Evolutionary conservation across 257 asterid genomes (phyloP).

Genomic region (Solanum bukasovii): DNA sequence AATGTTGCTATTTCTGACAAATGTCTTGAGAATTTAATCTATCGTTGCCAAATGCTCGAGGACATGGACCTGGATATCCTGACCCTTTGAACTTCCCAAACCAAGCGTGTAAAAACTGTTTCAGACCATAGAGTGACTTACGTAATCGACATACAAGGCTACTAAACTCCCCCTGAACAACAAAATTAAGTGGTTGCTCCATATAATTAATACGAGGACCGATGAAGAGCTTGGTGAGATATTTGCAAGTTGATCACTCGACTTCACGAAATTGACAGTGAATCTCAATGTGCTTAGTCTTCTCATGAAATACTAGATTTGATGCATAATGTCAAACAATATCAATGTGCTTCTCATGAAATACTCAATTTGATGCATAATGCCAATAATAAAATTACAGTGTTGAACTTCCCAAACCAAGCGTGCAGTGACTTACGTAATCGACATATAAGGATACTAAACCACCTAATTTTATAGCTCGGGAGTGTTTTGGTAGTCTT

Average conservation of each 20-base stretch:
- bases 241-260: background rate
- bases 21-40: background rate
- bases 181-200: background rate
- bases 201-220: background rate
- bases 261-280: background rate
- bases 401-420: background rate
- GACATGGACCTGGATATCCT: background rate
- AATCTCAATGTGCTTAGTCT: background rate
- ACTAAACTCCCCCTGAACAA: background rate
- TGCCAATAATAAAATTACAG: too few relatives aligned
- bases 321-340: too few relatives aligned
- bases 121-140: background rate
- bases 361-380: too few relatives aligned
- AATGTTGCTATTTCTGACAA: background rate
- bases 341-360: background rate
- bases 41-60: background rate
- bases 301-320: too few relatives aligned
- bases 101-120: background rate
- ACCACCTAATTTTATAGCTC: too few relatives aligned
- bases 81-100: background rate
- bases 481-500: too few relatives aligned
- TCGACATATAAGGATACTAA: background rate
- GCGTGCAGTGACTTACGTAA: background rate
- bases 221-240: background rate
- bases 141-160: background rate